Evolutionary conservation across 768 basidiomycete species (phyloP).

Genomic region (Mycena maculata): DNA sequence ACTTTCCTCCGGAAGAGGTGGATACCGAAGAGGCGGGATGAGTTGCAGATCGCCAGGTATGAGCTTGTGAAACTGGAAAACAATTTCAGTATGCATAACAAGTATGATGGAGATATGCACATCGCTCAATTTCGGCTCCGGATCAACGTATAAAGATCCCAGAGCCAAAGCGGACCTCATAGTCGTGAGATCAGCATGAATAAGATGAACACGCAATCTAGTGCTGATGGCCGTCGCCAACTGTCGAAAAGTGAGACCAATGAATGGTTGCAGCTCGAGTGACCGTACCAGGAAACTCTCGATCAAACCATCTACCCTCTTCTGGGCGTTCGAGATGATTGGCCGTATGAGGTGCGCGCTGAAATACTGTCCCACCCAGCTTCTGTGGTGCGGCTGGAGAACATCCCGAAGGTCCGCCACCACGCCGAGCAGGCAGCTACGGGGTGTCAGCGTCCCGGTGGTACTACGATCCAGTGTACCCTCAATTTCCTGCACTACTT

Average conservation of each 20-base stretch:
- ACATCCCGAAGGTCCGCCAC: neutral
- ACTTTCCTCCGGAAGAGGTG: neutral
- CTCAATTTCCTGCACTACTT: neutral
- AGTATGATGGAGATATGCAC: neutral
- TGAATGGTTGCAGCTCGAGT: neutral
- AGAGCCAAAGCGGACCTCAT: neutral
- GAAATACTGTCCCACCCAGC: constrained; percentile 16
- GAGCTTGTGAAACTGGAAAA: constrained; percentile 6
- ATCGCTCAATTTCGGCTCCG: constrained; percentile 2
- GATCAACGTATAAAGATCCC: neutral
- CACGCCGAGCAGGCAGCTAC: constrained; percentile 11
- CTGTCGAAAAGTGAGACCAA: neutral
- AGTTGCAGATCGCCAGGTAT: constrained; percentile 16
- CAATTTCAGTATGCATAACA: neutral
- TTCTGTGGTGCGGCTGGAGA: neutral
- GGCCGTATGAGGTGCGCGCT: neutral
- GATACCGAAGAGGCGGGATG: neutral
- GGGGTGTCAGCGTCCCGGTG: neutral
- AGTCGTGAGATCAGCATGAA: neutral
- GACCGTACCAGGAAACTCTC: constrained; percentile 13
- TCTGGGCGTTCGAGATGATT: neutral
- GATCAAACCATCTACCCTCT: constrained; percentile 6
- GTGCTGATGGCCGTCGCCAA: constrained; percentile 6
- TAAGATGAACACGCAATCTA: neutral
- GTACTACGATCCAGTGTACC: neutral